Base-by-base conservation (phyloP, 306 rosid species). In the Pachyrhizus erosus region DNA sequence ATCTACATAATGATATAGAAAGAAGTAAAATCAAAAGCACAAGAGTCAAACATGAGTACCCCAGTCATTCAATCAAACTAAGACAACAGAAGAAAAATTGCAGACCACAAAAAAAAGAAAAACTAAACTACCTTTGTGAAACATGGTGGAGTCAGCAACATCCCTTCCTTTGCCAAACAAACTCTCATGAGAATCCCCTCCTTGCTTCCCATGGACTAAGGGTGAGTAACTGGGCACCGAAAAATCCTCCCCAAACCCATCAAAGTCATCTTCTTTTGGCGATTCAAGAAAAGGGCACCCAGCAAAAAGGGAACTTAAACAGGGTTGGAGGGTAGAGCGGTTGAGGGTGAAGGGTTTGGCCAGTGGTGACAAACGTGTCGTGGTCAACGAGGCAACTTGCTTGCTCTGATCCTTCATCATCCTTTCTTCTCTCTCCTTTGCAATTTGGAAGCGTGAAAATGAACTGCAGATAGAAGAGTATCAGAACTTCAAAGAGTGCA, bases 261-360 rank as follows among this genome's bases (percentile, higher is more conserved):
- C 73, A 68, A 72, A 82, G 61, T 82, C 84, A 37, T 29, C 10
- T 76, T 70, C 27, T 84, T 64, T 78, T 7, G 67, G 8, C 20
- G 74, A 87, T 66, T 77, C 86, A n/a, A 29, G 34, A 46, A 75
- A 80, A 75, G 88, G 82, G 84, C 73, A 24, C 10, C 27, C 43
- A 9, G 60, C 49, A 34, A 77, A 39, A 73, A 21, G 51, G 24
- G 75, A 51, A 46, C 52, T 77, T 68, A 58, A 86, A 65, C 26
- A 27, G 34, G 86, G 79, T 60, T 81, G 89, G 45, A 65, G 66
- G 18, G 57, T 13, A 26, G 83, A 46, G 18, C 87, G 85, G 46
- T 79, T 86, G 81, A 87, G 29, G 0, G 84, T 84, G 82, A 92
- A 90, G 80, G 94, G 93, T 82, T 84, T 87, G 48, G 97, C 97